Evolutionary conservation across 1,139 yeast species (phyloP).

Genomic region (Blastobotrys serpentis): DNA sequence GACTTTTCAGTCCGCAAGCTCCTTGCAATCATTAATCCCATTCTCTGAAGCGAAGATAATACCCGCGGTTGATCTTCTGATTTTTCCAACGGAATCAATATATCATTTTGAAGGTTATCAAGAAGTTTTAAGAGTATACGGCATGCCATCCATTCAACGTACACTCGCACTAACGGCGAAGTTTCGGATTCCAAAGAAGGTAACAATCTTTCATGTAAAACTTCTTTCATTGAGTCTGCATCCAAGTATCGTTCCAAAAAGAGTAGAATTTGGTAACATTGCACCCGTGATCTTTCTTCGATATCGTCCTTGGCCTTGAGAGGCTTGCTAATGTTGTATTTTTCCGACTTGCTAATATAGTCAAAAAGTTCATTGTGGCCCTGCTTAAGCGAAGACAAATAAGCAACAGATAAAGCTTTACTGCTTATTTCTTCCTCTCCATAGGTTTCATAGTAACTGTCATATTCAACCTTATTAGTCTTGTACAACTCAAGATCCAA

Average conservation of each 20-base stretch:
- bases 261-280: constrained; percentile 54
- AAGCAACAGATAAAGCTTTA: constrained; percentile 42
- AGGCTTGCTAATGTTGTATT: constrained; percentile 49
- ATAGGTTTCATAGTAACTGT: constrained; percentile 52
- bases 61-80: constrained; percentile 35
- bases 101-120: constrained; percentile 2
- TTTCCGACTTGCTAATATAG: constrained; percentile 45
- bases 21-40: constrained; percentile 53
- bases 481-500: constrained; percentile 42
- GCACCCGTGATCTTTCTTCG: constrained; percentile 67
- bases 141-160: constrained; percentile 77
- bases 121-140: constrained; percentile 34
- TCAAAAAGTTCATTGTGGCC: constrained; percentile 47
- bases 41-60: constrained; percentile 41
- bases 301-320: constrained; percentile 58
- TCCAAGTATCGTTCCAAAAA: constrained; percentile 37
- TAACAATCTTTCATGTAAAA: constrained; percentile 32
- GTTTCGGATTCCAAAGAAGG: constrained; percentile 53
- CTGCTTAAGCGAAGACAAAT: constrained; percentile 43
- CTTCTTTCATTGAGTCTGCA: constrained; percentile 23
- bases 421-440: constrained; percentile 61
- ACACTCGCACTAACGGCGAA: constrained; percentile 72
- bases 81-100: constrained; percentile 20
- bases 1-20: constrained; percentile 39
- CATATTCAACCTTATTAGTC: constrained; percentile 20